Base-by-base conservation (phyloP, 495 filamentous ascomycete species). In the Talaromyces thailandensis region DNA sequence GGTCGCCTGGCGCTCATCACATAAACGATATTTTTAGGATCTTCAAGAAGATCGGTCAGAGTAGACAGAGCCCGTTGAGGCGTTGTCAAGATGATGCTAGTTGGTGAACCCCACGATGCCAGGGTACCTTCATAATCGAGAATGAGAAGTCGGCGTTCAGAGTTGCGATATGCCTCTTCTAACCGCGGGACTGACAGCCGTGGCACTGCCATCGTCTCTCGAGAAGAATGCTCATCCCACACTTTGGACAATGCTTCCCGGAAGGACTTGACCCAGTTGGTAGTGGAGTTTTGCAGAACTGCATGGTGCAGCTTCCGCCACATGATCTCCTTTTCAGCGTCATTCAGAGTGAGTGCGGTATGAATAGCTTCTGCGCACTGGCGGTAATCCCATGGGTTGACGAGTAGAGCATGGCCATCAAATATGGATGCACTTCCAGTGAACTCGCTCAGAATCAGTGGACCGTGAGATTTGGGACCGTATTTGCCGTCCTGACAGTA, bases 101-200 rank as follows among this genome's bases (percentile, higher is more conserved):
- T 85, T 40, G 88, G 87, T 0, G 89, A 87, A 1, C 91, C 90
- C 82, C 88, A 91, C 7, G 88, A 88, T 37, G 93, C 90, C 14
- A 97, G 77, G 1, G 93, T 97, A 58, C 92, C 93, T 71, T 96
- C 93, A 67, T 94, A 93, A 68, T 97, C 93, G 25, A 97, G 77
- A 65, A 97, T 86, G 70, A 97, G 92, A 16, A 96, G 78, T 23
- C 92, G 84, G 50, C 84, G 82, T 31, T 82, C 70, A 1, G 86
- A 81, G 16, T 75, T 70, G 14, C 79, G 74, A 74, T 96, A 97
- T 57, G 81, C 73, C 58, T 88, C 78, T 2, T 77, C 72, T 6
- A 96, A 78, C 2, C 73, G 67, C 31, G 79, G 81, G 24, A 90
- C 73, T 18, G 89, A 90, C 1, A 97, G 77, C 4, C 93, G 87